Conservation (phyloP, 441 rosid genomes). For the Eruca vesicaria region DNA sequence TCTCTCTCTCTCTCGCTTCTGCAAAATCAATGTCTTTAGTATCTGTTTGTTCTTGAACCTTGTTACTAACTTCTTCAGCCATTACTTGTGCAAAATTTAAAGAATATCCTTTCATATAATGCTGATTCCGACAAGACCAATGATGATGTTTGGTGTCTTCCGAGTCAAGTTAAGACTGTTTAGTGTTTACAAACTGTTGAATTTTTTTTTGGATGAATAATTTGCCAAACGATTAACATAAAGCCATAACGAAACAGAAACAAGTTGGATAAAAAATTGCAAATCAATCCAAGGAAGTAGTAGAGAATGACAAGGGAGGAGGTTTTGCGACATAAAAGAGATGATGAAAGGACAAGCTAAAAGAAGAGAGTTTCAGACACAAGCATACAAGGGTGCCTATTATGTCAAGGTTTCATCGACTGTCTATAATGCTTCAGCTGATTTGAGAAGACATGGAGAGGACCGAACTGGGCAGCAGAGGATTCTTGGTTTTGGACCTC, state of each 20-base stretch:
- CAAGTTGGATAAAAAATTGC: too few species aligned
- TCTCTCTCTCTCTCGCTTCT: conserved; percentile 12
- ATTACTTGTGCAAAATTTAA: too few species aligned
- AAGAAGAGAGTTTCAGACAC: too few species aligned
- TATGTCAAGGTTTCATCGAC: too few species aligned
- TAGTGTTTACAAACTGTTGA: not conserved
- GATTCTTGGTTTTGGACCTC: too few species aligned
- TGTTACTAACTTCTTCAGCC: too few species aligned
- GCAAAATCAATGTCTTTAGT: not conserved
- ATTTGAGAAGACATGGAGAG: conserved; percentile 1
- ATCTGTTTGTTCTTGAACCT: too few species aligned
- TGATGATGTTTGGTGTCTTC: not conserved
- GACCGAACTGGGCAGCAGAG: not conserved
- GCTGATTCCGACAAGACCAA: too few species aligned
- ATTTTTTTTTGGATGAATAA: too few species aligned
- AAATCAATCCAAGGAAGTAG: not conserved
- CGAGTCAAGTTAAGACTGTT: not conserved
- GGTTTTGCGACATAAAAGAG: not conserved
- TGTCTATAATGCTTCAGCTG: not conserved
- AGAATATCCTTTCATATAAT: too few species aligned
- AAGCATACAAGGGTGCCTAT: too few species aligned
- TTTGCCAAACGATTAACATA: not conserved
- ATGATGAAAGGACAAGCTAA: too few species aligned
- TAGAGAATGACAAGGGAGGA: not conserved
- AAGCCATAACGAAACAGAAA: not conserved